Evolutionary conservation across 2,329 filamentous ascomycete genomes (phyloP).

Genomic region (Hymenoscyphus repandus): DNA sequence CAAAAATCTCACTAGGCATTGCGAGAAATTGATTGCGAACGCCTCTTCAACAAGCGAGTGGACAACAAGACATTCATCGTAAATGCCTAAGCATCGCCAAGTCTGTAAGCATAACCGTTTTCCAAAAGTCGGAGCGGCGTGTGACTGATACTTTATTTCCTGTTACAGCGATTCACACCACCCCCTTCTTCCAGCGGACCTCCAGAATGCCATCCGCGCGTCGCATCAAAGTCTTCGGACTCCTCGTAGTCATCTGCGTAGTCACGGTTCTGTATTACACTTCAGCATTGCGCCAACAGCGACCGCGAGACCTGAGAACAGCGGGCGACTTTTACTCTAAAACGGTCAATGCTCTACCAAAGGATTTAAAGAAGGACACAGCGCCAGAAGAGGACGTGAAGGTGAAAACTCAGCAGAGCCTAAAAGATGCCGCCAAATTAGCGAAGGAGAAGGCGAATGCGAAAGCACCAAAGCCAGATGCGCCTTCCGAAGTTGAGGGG

Average conservation of each 20-base stretch:
- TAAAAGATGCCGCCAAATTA: constrained; percentile 63
- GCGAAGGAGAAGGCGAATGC: constrained; percentile 65
- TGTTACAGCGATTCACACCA: constrained; percentile 10
- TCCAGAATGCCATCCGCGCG: constrained; percentile 61
- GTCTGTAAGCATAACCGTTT: not conserved
- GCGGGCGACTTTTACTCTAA: constrained; percentile 55
- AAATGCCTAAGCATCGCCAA: constrained; percentile 1
- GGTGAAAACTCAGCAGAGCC: constrained; percentile 48
- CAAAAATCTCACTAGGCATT: not conserved
- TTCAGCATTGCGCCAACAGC: constrained; percentile 47
- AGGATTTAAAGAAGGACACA: constrained; percentile 5
- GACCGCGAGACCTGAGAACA: constrained; percentile 38
- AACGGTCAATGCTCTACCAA: constrained; percentile 49
- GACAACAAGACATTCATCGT: not conserved
- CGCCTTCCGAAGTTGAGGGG: constrained; percentile 50
- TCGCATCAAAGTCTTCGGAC: constrained; percentile 60
- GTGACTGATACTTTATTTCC: not conserved
- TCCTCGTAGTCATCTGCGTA: constrained; percentile 59
- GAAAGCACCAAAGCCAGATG: constrained; percentile 57
- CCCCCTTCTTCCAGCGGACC: constrained; percentile 16
- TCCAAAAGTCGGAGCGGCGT: not conserved
- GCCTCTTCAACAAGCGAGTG: not conserved
- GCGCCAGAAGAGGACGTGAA: constrained; percentile 41
- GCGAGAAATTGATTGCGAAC: not conserved
- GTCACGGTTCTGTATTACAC: constrained; percentile 70